Evolutionary conservation across 768 basidiomycete genomes (phyloP).

Genomic region (Lactifluus hygrophoroides): DNA sequence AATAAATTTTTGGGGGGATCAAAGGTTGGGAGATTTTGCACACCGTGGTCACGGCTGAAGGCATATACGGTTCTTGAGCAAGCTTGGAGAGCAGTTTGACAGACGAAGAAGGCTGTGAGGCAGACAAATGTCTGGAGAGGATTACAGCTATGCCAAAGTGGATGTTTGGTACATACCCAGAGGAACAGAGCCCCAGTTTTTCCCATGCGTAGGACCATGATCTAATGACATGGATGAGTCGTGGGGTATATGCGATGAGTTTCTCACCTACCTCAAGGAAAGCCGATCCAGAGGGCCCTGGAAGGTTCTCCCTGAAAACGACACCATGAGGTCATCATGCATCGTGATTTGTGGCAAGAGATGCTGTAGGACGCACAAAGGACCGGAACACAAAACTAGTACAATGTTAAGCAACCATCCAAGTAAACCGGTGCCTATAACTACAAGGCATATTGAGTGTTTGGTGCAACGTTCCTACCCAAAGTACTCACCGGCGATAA

Average conservation of each 20-base stretch:
- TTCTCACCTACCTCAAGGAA: constrained; percentile 46
- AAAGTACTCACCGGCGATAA: constrained; percentile 1
- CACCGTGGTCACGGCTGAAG: constrained; percentile 73
- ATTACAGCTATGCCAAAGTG: not conserved
- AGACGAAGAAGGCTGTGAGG: constrained; percentile 81
- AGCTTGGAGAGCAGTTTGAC: constrained; percentile 74
- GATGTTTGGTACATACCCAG: constrained; percentile 42
- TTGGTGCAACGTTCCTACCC: constrained; percentile 27
- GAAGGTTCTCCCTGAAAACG: constrained; percentile 45
- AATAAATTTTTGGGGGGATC: not conserved
- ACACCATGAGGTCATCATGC: constrained; percentile 9
- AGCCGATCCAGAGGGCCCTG: constrained; percentile 61
- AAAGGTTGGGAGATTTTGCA: constrained; percentile 16
- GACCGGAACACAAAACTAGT: constrained; percentile 74
- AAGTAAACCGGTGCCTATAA: constrained; percentile 65
- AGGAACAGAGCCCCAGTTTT: constrained; percentile 66
- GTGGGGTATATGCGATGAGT: not conserved
- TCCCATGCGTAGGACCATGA: constrained; percentile 70
- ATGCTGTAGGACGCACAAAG: constrained; percentile 39
- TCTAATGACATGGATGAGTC: constrained; percentile 32
- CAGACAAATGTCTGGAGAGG: constrained; percentile 55
- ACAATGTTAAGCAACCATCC: constrained; percentile 88
- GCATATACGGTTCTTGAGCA: constrained; percentile 77
- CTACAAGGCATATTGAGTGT: constrained; percentile 59
- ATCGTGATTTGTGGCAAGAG: not conserved